Percentiles rank a stretch among this genome's conserved stretches.
phyloP scores from a whole-genome alignment of 2,329 filamentous ascomycete genomes.

The Phyllosticta citriasiana region DNA sequence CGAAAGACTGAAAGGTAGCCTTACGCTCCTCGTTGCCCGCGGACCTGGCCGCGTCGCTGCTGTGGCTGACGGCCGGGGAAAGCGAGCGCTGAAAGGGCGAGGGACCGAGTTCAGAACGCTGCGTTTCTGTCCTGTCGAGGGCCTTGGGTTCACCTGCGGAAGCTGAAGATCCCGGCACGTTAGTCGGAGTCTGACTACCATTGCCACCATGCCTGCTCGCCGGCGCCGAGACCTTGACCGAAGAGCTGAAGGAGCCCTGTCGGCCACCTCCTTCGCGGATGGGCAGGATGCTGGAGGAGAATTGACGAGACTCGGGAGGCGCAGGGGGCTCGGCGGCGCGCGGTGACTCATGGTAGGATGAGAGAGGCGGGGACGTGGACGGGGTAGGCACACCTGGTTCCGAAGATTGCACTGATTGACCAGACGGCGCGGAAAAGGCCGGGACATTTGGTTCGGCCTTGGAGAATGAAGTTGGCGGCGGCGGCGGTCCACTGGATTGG shows the following conservation, averaged over 20 bases:
- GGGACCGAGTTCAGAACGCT: conserved; percentile 24
- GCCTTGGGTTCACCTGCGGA: conserved; percentile 39
- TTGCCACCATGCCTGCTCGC: conserved; percentile 50
- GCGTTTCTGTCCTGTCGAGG: conserved; percentile 30
- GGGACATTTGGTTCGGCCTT: conserved; percentile 39
- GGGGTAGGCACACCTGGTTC: conserved; percentile 47
- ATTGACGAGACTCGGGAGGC: conserved; percentile 64
- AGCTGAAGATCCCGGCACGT: conserved; percentile 32
- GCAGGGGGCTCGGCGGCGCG: conserved; percentile 50
- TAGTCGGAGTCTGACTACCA: conserved; percentile 40
- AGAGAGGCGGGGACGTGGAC: conserved; percentile 52
- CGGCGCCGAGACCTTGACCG: conserved; percentile 66
- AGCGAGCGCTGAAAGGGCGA: conserved; percentile 28
- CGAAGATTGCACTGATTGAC: conserved; percentile 34
- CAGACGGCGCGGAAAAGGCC: conserved; percentile 31
- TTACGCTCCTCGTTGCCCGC: conserved; percentile 27
- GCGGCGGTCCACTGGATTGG: conserved; percentile 34
- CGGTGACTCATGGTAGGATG: conserved; percentile 44
- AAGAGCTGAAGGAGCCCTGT: conserved; percentile 62
- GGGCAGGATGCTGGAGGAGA: conserved; percentile 66
- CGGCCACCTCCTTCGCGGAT: conserved; percentile 48
- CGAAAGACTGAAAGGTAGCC: conserved; percentile 31
- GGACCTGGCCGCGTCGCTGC: conserved; percentile 29
- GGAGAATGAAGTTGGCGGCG: conserved; percentile 49
- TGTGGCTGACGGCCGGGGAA: conserved; percentile 30